Percentiles rank a stretch among this genome's conserved stretches.
Evolutionary conservation across 805 yeast species (phyloP).

Genomic region (Priceomyces haplophilus): DNA sequence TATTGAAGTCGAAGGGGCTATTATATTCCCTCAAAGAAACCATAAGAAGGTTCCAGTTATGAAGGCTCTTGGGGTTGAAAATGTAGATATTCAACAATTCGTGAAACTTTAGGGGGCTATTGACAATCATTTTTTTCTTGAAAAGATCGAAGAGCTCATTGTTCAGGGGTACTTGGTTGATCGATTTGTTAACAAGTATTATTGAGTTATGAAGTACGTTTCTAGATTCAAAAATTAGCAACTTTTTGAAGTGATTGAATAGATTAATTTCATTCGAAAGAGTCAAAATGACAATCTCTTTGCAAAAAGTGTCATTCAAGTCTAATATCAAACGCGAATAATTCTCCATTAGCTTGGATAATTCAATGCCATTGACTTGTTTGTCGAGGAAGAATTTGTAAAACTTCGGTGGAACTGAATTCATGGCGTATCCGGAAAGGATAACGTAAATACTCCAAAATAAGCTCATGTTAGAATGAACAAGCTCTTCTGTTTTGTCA

Average conservation of each 20-base stretch:
- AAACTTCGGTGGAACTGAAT: conserved; percentile 40
- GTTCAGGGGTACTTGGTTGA: conserved; percentile 13
- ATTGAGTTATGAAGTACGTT: conserved; percentile 51
- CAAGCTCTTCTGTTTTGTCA: conserved; percentile 15
- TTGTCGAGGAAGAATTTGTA: conserved; percentile 19
- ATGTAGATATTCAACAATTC: conserved; percentile 50
- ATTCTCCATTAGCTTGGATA: conserved; percentile 19
- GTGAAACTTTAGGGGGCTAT: conserved; percentile 49
- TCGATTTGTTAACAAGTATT: conserved; percentile 48
- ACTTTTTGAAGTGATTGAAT: conserved; percentile 15
- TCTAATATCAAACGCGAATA: conserved; percentile 23
- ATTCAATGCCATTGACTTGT: conserved; percentile 9
- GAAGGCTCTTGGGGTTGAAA: conserved; percentile 35
- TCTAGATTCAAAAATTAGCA: conserved; percentile 31
- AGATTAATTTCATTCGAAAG: conserved; percentile 34
- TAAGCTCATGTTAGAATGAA: conserved; percentile 29
- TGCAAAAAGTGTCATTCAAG: conserved; percentile 19
- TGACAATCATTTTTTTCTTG: conserved; percentile 48
- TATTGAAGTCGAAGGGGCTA: conserved; percentile 13
- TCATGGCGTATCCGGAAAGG: conserved; percentile 42
- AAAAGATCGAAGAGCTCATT: conserved; percentile 38
- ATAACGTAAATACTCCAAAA: conserved; percentile 50
- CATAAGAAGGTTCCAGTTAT: conserved; percentile 44
- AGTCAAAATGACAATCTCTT: conserved; percentile 28
- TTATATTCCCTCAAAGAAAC: conserved; percentile 50